Evolutionary conservation across 2,329 filamentous ascomycete species (phyloP), one percentile per base, ranked within the genome.

Genomic region (Ascochyta koolunga): DNA sequence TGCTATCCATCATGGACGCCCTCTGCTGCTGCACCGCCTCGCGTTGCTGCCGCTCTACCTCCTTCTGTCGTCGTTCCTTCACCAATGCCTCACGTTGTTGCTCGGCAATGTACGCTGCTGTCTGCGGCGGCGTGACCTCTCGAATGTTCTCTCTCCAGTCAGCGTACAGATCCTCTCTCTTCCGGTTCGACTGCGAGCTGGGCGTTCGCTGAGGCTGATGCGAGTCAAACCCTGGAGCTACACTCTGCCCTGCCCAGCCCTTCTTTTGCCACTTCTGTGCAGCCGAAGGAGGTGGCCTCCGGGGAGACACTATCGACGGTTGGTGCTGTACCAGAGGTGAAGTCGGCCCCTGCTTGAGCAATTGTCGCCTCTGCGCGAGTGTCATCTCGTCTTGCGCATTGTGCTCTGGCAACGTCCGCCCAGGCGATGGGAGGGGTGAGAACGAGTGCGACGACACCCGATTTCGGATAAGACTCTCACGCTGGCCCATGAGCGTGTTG

Each of bases 1-100:
- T 82, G 71, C 88, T 85, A 60, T 91, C 89, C 65, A 91, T 86
- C 32, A 82, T 81, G 43, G 83, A 83, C 13, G 90, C 86, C 5
- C 81, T 79, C 48, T 83, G 79, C 59, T 85, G 81, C 60, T 82
- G 83, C 42, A 83, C 84, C 36, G 79, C 76, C 50, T 81, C 80
- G 62, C 86, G 83, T 65, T 82, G 78, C 69, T 88, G 83, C 46
- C 82, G 81, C 45, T 81, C 80, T 66, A 84, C 80, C 46, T 85
- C 82, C 67, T 86, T 85, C 25, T 85, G 84, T 60, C 87, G 84
- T 60, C 83, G 83, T 61, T 89, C 86, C 31, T 80, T 78, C 67
- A 89, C 78, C 69, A 90, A 76, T 35, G 70, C 72, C 2, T 65
- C 65, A 9, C 77, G 67, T 52, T 73, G 72, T 24, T 66, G 72